Evolutionary conservation across 768 basidiomycete species (phyloP).

Genomic region (Leccinum broughii): DNA sequence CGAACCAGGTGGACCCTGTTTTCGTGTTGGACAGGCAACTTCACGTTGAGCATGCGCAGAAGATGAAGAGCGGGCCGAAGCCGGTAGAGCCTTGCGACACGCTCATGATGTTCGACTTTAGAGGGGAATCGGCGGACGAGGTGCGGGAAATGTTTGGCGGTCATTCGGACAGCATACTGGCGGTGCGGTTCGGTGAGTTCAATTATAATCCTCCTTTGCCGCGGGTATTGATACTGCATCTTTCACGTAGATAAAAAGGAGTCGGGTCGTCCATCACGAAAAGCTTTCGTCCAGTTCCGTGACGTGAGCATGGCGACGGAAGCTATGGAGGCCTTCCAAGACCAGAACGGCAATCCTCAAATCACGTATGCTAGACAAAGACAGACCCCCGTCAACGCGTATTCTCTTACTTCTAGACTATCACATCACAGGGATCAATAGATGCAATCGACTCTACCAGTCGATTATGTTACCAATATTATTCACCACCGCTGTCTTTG

Average conservation of each 20-base stretch:
- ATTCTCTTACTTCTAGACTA: conserved; percentile 22
- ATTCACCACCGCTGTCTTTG: neutral
- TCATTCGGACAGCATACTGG: conserved; percentile 17
- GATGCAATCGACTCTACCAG: neutral
- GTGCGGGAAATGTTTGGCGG: conserved; percentile 29
- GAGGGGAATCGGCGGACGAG: conserved; percentile 22
- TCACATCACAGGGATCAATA: conserved; percentile 14
- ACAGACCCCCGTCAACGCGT: conserved; percentile 1
- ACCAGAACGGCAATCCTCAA: conserved; percentile 3
- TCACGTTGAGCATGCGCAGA: conserved; percentile 40
- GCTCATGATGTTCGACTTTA: conserved; percentile 33
- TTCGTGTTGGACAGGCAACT: conserved; percentile 48
- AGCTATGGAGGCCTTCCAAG: conserved; percentile 45
- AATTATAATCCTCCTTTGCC: neutral
- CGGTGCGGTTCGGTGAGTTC: conserved; percentile 34
- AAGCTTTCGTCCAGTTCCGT: conserved; percentile 57
- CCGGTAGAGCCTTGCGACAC: conserved; percentile 30
- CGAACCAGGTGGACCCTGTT: conserved; percentile 45
- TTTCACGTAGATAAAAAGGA: conserved; percentile 34
- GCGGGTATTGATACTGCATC: neutral
- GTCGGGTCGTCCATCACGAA: conserved; percentile 31
- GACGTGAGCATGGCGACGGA: conserved; percentile 45
- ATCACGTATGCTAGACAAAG: conserved; percentile 24
- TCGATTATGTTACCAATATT: neutral
- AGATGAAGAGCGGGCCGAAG: neutral